A percentile compares a stretch with the other conserved stretches of the same genome.
phyloP scores from a whole-genome alignment of 371 early-diverging fungal genomes.

The Mortierella sp. region DNA sequence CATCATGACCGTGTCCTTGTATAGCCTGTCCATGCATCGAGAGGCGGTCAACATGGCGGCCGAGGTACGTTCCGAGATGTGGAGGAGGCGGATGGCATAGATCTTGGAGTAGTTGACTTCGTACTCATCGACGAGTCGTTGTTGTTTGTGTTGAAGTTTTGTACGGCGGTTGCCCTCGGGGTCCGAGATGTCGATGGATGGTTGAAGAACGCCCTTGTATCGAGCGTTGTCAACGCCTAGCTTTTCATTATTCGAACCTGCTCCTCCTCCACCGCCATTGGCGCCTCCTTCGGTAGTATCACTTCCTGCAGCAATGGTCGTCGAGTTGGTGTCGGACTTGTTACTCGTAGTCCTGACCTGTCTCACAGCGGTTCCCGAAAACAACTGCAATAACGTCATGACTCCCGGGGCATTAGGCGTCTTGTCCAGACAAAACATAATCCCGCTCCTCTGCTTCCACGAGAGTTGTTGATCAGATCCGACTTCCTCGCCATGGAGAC shows the following conservation, averaged over 20 bases:
- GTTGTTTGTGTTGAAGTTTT: not conserved
- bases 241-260: not conserved
- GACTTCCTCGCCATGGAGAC: slow-evolving; percentile 1
- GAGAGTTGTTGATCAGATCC: not conserved
- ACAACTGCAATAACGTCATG: slow-evolving; percentile 51
- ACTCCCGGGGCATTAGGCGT: slow-evolving; percentile 50
- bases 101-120: slow-evolving; percentile 37
- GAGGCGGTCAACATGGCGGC: slow-evolving; percentile 56
- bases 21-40: slow-evolving; percentile 51
- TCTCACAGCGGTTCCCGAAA: slow-evolving; percentile 33
- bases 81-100: slow-evolving; percentile 44
- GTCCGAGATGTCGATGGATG: slow-evolving; percentile 52
- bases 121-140: slow-evolving; percentile 6
- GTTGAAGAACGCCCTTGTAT: slow-evolving; percentile 32
- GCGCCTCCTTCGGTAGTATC: not conserved
- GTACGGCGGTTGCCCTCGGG: slow-evolving; percentile 24
- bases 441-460: slow-evolving; percentile 39
- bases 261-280: not conserved
- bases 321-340: not conserved
- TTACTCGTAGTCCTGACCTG: not conserved
- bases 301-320: not conserved
- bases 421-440: slow-evolving; percentile 56
- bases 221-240: not conserved
- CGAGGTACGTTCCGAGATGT: slow-evolving; percentile 50
- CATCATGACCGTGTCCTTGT: slow-evolving; percentile 58